Evolutionary conservation across 208 protist genomes (phyloP).

Genomic region (Wallacemonas sp.): DNA sequence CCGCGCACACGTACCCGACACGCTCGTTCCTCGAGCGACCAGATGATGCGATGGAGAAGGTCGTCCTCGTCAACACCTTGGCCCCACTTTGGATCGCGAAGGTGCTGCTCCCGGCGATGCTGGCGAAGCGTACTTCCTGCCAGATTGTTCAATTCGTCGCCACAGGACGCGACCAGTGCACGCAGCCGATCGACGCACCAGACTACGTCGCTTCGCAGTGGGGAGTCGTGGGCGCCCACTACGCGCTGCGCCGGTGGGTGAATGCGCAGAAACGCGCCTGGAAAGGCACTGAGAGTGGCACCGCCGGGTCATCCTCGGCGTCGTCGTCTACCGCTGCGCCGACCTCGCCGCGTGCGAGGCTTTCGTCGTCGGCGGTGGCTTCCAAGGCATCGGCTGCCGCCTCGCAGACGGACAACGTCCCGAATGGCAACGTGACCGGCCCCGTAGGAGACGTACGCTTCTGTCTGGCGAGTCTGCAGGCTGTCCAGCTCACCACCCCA

Average conservation of each 20-base stretch:
- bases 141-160: slow-evolving; percentile 36
- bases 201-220: slow-evolving; percentile 48
- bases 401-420: neutral
- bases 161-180: slow-evolving; percentile 9
- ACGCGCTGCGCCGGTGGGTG: slow-evolving; percentile 34
- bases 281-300: neutral
- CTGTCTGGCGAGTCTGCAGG: slow-evolving; percentile 2
- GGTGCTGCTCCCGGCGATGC: slow-evolving; percentile 30
- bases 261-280: neutral
- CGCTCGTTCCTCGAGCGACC: slow-evolving; percentile 35
- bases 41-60: slow-evolving; percentile 47
- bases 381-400: neutral
- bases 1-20: slow-evolving; percentile 18
- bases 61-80: slow-evolving; percentile 39
- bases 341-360: neutral
- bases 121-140: slow-evolving; percentile 14
- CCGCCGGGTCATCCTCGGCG: neutral
- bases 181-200: slow-evolving; percentile 10
- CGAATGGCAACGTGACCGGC: neutral
- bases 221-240: slow-evolving; percentile 34
- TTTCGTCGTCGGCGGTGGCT: neutral
- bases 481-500: neutral
- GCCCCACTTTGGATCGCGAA: slow-evolving; percentile 26
- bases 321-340: neutral
- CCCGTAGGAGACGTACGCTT: neutral